Base-by-base conservation (phyloP, 345 rosid species). In the Dimocarpus longan region DNA sequence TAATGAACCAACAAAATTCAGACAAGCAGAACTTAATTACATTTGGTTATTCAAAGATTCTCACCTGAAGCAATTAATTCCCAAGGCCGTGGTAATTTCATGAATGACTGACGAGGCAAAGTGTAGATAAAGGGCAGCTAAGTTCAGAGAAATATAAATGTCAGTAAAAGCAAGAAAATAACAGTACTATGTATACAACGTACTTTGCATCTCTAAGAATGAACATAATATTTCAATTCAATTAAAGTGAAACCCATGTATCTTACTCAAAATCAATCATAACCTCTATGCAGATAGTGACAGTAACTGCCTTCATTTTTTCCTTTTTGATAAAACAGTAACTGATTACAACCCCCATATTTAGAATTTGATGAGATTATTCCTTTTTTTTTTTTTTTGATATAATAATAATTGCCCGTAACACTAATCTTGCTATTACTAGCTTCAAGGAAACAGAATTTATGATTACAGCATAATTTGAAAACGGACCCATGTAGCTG, bases 51-150 rank as follows among this genome's bases (percentile, higher is more conserved):
- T 40, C 37, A 9, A 37, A 39, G 1, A 73, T 37, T 19, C 78
- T 68, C 82, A 96, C 99, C 99, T 97, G 98, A 97, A 97, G 93
- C 98, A 97, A 86, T 78, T 76, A 74, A 97, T 97, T 75, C 99
- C 99, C 90, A 97, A 84, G 70, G 99, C 97, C 0, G 85, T 75
- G 4, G 99, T 97, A 85, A 97, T 97, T 79, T 97, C 99, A 80
- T 94, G 91, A 79, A 94, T 87, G 78, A 97, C 98, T 19, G 98
- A 91, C 52, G 97, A 91, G 11, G 99, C 97, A 76, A 97, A 91
- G 86, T 97, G 98, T 70, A 94, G 67, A 84, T 94, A 97, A 65
- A 97, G 89, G 56, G 87, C 83, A 64, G 24, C 99, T 97, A 86
- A 21, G 79, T 68, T 79, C 12, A 84, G 28, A 68, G 79, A 77